Evolutionary conservation across 805 yeast genomes (phyloP).

Genomic region (Candida insectalens): DNA sequence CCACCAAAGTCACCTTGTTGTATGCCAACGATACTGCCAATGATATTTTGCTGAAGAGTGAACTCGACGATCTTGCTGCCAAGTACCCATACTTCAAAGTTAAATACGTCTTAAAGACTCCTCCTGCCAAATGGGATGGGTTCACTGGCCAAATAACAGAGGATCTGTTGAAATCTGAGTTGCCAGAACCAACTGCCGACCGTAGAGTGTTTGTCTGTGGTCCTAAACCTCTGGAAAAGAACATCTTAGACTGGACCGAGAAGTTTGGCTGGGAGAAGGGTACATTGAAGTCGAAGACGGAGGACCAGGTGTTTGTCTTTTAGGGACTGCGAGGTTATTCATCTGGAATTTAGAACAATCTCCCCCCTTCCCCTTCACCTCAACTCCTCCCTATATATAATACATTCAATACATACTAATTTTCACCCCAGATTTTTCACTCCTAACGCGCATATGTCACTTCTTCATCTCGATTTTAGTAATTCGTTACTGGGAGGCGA

Average conservation of each 20-base stretch:
- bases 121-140: slow-evolving; percentile 49
- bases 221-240: slow-evolving; percentile 57
- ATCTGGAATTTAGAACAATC: too few relatives aligned
- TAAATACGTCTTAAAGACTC: slow-evolving; percentile 46
- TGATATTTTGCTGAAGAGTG: slow-evolving; percentile 64
- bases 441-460: not conserved
- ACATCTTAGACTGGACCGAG: slow-evolving; percentile 37
- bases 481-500: slow-evolving; percentile 1
- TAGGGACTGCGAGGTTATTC: too few relatives aligned
- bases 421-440: not conserved
- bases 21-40: slow-evolving; percentile 71
- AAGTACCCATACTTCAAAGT: slow-evolving; percentile 56
- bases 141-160: slow-evolving; percentile 50
- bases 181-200: slow-evolving; percentile 41
- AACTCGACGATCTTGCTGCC: slow-evolving; percentile 57
- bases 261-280: slow-evolving; percentile 53
- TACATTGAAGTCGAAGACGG: slow-evolving; percentile 18
- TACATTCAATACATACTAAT: not conserved
- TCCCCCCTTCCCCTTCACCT: too few relatives aligned
- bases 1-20: slow-evolving; percentile 49
- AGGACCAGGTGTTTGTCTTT: slow-evolving; percentile 29
- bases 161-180: slow-evolving; percentile 41
- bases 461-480: not conserved
- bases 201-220: slow-evolving; percentile 65
- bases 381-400: not conserved